Base-by-base conservation (phyloP, 108 stramenopile species). In the Tribonema minus region DNA sequence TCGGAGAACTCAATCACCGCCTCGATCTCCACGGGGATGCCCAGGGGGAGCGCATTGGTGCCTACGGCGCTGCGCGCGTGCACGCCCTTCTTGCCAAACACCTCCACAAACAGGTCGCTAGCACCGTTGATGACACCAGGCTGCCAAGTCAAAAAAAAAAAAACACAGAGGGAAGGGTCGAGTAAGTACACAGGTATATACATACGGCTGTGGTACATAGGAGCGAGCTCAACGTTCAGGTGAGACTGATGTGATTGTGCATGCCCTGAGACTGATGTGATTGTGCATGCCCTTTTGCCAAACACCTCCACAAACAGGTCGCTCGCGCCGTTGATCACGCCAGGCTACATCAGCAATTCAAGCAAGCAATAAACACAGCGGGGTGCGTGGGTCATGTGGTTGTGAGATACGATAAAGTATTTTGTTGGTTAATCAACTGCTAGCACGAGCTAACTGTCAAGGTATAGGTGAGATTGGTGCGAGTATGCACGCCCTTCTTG, bases 71-170 rank as follows among this genome's bases (percentile, higher is more conserved):
- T 82, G 20, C 90, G 70, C 25, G 88, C 68, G 58, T 90, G 90
- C 61, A 60, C 61, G n/a, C 90, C 91, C 28, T 80, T 72, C 30
- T 90, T 88, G 23, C 88, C 91, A 61, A 91, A 88, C 3, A 91
- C 86, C 61, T 79, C 68, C 0, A 37, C 77, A 7, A 91, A 83
- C 30, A 90, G 65, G 41, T 91, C 88, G 23, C 86, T 87, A 31
- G 88, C 88, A 3, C 91, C 91, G 66, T 91, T 91, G n/a, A 91
- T 77, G 20, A 91, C 91, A 46, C 61, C 41, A 4, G 91, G 90
- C 69, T 90, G 89, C 41, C 9, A 54, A 15, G 20, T 15, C 20
- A 54, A 9, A 54, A 54, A 15, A 54, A 54, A n/a, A n/a, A n/a
- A n/a, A n/a, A n/a, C n/a, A n/a, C n/a, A n/a, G n/a, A n/a, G n/a